Base-by-base conservation (phyloP, 768 basidiomycete genomes). In the Paxillus rubicundulus region DNA sequence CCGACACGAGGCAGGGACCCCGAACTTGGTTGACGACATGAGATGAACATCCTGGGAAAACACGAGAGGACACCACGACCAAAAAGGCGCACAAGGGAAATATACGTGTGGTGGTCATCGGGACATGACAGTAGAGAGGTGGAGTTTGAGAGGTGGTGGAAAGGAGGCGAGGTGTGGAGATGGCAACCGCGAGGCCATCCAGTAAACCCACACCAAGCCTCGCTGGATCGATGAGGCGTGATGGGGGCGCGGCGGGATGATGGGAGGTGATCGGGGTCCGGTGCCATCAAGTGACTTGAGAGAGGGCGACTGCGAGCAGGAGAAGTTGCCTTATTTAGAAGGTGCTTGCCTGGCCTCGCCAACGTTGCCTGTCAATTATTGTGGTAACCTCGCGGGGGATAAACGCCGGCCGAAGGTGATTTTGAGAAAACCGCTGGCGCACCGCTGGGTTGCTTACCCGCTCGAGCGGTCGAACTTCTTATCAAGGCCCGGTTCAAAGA, bases 1-100 rank as follows among this genome's bases (percentile, higher is more conserved):
- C 67, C 59, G 62, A 67, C 65, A 67, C 67, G 65, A 67, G 65
- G 65, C 67, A 54, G 46, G 8, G 56, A 58, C 61, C 64, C 66
- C 61, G 36, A 32, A 6, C 0, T n/a, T 5, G 2, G 32, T 9
- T 62, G 50, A 57, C 63, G 58, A 55, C 53, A 59, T 42, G 12
- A 27, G 48, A 17, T 42, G 52, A 13, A 2, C 47, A 42, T 49
- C 30, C 36, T 59, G 60, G 55, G 58, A 60, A 56, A 47, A 56
- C 52, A 59, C 37, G 64, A 37, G 58, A 43, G 34, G 53, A 20
- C 36, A 37, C 13, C 36, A 13, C 33, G 33, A 38, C 17, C 16
- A 38, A n/a, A 38, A 38, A 7, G n/a, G 36, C 37, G n/a, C n/a
- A 38, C 4, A 5, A 38, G 18, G 17, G 21, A 13, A n/a, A 21